A percentile compares a stretch with the other conserved stretches of the same genome.
Conservation (phyloP, 495 filamentous ascomycete species). For the Annulohypoxylon stygium region DNA sequence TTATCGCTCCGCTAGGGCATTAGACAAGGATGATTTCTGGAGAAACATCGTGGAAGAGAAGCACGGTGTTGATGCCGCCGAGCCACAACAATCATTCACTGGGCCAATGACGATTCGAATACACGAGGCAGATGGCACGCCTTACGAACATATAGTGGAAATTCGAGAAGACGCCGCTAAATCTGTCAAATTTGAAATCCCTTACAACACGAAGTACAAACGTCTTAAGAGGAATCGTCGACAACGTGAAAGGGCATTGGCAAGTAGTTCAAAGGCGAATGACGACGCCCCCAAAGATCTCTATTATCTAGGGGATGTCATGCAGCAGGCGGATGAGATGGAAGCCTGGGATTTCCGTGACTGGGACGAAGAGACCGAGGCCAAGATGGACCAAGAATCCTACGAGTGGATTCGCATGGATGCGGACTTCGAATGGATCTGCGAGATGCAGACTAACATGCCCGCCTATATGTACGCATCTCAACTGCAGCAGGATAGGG, state of each 20-base stretch:
- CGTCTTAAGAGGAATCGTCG: conserved; percentile 91
- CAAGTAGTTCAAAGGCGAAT: conserved; percentile 65
- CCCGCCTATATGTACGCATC: conserved; percentile 97
- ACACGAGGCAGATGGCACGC: conserved; percentile 97
- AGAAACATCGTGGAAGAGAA: conserved; percentile 84
- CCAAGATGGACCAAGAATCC: conserved; percentile 91
- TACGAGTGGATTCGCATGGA: conserved; percentile 99
- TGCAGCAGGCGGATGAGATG: conserved; percentile 84
- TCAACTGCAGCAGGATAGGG: conserved; percentile 95
- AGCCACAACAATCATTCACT: conserved; percentile 83
- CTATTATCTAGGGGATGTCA: conserved; percentile 92
- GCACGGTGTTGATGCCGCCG: conserved; percentile 75
- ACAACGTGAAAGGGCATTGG: conserved; percentile 82
- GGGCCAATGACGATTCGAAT: conserved; percentile 98
- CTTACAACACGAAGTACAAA: conserved; percentile 99
- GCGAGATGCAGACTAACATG: conserved; percentile 78
- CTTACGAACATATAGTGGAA: conserved; percentile 97
- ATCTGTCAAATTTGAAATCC: conserved; percentile 79
- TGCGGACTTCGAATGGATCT: conserved; percentile 98
- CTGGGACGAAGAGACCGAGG: conserved; percentile 88
- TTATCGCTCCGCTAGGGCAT: conserved; percentile 53
- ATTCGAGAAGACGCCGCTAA: conserved; percentile 86
- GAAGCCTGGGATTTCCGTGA: conserved; percentile 86
- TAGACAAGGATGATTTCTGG: conserved; percentile 78
- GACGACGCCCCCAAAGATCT: conserved; percentile 88